phyloP scores from a whole-genome alignment of 345 rosid genomes.

The Salix suchowensis region DNA sequence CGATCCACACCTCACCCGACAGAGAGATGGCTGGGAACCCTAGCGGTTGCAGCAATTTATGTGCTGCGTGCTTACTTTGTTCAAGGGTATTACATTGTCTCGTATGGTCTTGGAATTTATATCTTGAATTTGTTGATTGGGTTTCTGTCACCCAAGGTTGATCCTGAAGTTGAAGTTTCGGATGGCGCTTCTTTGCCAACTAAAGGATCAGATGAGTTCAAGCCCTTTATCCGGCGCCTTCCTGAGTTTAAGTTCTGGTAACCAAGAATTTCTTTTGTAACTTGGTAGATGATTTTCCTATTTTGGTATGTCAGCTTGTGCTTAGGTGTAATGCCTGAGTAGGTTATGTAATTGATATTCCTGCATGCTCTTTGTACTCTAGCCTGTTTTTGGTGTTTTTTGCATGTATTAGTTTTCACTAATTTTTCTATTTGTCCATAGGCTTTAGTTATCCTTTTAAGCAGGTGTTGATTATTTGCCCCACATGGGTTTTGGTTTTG shows the following conservation, averaged over 20 bases:
- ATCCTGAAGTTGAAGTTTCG: slow-evolving; percentile 63
- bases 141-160: slow-evolving; percentile 71
- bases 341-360: background rate
- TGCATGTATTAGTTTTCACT: background rate
- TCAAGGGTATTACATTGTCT: slow-evolving; percentile 57
- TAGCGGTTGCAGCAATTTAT: slow-evolving; percentile 45
- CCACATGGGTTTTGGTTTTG: background rate
- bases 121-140: slow-evolving; percentile 74
- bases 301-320: background rate
- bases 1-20: slow-evolving; percentile 57
- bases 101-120: slow-evolving; percentile 70
- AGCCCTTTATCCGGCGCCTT: slow-evolving; percentile 75
- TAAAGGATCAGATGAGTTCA: slow-evolving; percentile 54
- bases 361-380: background rate
- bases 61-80: slow-evolving; percentile 48
- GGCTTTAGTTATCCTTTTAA: background rate
- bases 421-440: background rate
- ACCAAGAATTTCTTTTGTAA: background rate
- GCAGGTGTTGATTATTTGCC: background rate
- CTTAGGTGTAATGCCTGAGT: background rate
- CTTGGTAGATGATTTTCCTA: background rate
- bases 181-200: slow-evolving; percentile 50
- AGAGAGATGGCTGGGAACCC: slow-evolving; percentile 63
- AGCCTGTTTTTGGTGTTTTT: background rate
- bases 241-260: slow-evolving; percentile 87